Evolutionary conservation across 371 early-diverging fungal species (phyloP).

Genomic region (Capillidium rhysosporum): DNA sequence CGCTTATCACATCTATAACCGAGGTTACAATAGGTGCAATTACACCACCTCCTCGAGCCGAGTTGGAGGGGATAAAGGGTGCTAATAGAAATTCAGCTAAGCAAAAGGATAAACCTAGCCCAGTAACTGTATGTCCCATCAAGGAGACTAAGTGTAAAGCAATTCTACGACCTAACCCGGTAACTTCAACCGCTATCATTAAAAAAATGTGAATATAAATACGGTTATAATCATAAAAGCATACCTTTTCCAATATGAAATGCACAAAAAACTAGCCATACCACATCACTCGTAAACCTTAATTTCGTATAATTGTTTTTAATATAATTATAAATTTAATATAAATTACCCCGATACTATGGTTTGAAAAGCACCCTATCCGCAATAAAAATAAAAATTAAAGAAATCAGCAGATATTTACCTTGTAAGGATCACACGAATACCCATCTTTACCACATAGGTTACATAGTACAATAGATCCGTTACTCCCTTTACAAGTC

Average conservation of each 20-base stretch:
- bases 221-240: not conserved
- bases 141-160: constrained; percentile 25
- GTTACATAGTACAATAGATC: constrained; percentile 24
- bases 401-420: not conserved
- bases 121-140: constrained; percentile 31
- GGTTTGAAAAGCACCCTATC: not conserved
- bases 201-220: not conserved
- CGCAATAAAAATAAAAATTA: not conserved
- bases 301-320: constrained; percentile 17
- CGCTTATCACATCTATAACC: constrained; percentile 15
- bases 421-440: constrained; percentile 26
- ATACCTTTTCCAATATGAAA: constrained; percentile 41
- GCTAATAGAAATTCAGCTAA: constrained; percentile 28
- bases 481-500: constrained; percentile 28
- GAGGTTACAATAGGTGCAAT: constrained; percentile 42
- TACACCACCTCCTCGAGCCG: constrained; percentile 55
- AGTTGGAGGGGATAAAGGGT: constrained; percentile 50
- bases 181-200: not conserved
- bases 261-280: constrained; percentile 48
- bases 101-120: constrained; percentile 35
- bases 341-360: constrained; percentile 2
- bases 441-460: constrained; percentile 21
- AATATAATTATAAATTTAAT: constrained; percentile 16
- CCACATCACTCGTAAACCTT: constrained; percentile 36
- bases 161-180: constrained; percentile 31